Evolutionary conservation across 2,329 filamentous ascomycete species (phyloP).

Genomic region (Trichoderma asperellum): DNA sequence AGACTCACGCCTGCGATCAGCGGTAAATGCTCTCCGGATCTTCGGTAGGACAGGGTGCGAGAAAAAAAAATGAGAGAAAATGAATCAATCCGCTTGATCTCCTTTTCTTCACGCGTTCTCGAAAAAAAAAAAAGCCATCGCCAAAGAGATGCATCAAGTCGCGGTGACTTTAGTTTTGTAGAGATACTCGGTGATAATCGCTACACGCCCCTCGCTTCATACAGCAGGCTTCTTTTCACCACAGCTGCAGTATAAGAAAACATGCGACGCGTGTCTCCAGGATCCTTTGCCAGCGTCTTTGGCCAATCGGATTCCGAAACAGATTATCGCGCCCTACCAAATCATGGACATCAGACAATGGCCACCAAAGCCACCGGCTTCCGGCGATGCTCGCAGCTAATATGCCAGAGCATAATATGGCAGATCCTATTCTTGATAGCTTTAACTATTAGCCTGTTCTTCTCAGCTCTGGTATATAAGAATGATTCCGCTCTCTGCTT

Average conservation of each 20-base stretch:
- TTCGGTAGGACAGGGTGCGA: background rate
- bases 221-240: background rate
- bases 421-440: background rate
- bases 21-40: background rate
- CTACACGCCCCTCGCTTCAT: background rate
- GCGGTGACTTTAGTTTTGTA: background rate
- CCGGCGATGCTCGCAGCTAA: background rate
- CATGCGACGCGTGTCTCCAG: conserved; percentile 2
- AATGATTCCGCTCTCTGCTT: background rate
- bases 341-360: background rate
- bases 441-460: conserved; percentile 7
- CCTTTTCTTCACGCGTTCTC: background rate
- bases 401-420: background rate
- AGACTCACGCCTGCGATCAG: background rate
- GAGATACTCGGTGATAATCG: background rate
- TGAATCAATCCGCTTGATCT: background rate
- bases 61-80: background rate
- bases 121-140: background rate
- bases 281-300: background rate
- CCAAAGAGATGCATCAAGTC: background rate
- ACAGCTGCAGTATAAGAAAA: background rate
- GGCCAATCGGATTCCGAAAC: background rate
- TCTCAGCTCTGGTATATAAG: conserved; percentile 1
- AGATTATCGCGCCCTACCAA: background rate
- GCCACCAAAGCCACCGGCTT: background rate